Conservation (phyloP, 768 basidiomycete species). For the Phlebiopsis flavidoalba region DNA sequence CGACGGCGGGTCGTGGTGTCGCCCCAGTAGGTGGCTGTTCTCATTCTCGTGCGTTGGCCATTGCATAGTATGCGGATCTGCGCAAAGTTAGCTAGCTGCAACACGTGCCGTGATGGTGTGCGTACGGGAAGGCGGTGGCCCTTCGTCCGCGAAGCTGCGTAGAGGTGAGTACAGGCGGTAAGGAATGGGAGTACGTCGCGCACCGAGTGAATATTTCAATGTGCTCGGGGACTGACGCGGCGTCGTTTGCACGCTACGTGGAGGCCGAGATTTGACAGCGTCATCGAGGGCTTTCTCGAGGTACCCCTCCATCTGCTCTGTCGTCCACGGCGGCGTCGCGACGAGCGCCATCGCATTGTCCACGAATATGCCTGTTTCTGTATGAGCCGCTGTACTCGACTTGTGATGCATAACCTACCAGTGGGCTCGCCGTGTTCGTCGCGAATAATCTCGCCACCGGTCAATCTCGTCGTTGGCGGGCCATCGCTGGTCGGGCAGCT, state of each 20-base stretch:
- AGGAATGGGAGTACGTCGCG: conserved; percentile 12
- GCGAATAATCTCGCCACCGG: conserved; percentile 69
- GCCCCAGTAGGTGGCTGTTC: conserved; percentile 66
- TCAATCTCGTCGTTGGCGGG: conserved; percentile 37
- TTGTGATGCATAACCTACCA: conserved; percentile 33
- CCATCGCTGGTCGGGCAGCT: conserved; percentile 39
- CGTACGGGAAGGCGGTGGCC: conserved; percentile 66
- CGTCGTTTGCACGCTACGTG: conserved; percentile 88
- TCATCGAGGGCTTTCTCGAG: conserved; percentile 61
- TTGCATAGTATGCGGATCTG: conserved; percentile 33
- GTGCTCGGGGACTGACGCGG: conserved; percentile 42
- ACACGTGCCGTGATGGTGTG: not conserved
- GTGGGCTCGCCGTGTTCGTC: conserved; percentile 60
- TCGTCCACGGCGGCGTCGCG: conserved; percentile 56
- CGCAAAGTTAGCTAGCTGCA: no score
- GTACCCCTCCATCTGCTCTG: conserved; percentile 50
- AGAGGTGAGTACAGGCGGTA: not conserved
- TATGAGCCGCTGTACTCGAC: no score
- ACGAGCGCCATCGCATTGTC: conserved; percentile 87
- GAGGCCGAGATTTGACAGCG: conserved; percentile 73
- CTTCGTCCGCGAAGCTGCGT: conserved; percentile 61
- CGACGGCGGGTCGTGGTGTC: conserved; percentile 50
- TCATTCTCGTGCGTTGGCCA: conserved; percentile 38
- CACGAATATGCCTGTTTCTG: conserved; percentile 57
- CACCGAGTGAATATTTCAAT: conserved; percentile 67